Percentiles rank a stretch among this genome's conserved stretches.
These are phyloP conservation scores for Xylariaceae sp. DNA, from an alignment of 2,329 filamentous ascomycete species.

Conservation along the genomic window DNA sequence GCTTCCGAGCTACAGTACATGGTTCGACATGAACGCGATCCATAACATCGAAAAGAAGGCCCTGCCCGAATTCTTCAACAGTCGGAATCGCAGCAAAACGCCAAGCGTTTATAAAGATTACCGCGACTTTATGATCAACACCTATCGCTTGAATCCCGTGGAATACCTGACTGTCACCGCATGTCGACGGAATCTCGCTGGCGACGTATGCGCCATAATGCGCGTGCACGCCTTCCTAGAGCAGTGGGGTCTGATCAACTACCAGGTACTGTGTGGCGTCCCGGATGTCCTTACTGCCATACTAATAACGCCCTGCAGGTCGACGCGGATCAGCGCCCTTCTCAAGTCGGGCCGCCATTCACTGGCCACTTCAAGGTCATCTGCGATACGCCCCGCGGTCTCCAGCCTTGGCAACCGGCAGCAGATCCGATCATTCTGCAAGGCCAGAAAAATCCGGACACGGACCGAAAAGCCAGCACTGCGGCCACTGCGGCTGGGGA, in stretches of 20 bases:
- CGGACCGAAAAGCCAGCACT: slow-evolving; percentile 66
- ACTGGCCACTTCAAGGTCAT: slow-evolving; percentile 96
- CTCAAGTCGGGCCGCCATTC: slow-evolving; percentile 91
- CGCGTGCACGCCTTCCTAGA: slow-evolving; percentile 95
- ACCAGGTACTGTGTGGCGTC: slow-evolving; percentile 62
- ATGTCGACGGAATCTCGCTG: slow-evolving; percentile 88
- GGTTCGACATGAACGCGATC: slow-evolving; percentile 97
- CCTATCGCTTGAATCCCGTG: slow-evolving; percentile 88
- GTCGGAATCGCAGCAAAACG: slow-evolving; percentile 95
- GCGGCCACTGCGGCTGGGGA: slow-evolving; percentile 67
- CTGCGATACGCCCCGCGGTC: slow-evolving; percentile 87
- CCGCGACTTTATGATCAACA: slow-evolving; percentile 99
- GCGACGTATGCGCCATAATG: slow-evolving; percentile 99
- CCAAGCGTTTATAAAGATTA: slow-evolving; percentile 98
- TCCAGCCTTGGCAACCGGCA: slow-evolving; percentile 92
- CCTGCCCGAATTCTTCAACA: slow-evolving; percentile 97
- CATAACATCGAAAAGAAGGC: slow-evolving; percentile 91
- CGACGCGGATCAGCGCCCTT: slow-evolving; percentile 89
- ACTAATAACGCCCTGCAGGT: slow-evolving; percentile 59
- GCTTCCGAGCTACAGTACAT: slow-evolving; percentile 93
- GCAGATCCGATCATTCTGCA: slow-evolving; percentile 64
- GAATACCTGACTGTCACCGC: slow-evolving; percentile 97
- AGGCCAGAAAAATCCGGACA: slow-evolving; percentile 57
- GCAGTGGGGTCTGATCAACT: slow-evolving; percentile 98
- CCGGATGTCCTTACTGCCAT: background rate